Evolutionary conservation across 2,329 filamentous ascomycete species (phyloP), one percentile per base, ranked within the genome.

Genomic region (Mollisiaceae sp.): DNA sequence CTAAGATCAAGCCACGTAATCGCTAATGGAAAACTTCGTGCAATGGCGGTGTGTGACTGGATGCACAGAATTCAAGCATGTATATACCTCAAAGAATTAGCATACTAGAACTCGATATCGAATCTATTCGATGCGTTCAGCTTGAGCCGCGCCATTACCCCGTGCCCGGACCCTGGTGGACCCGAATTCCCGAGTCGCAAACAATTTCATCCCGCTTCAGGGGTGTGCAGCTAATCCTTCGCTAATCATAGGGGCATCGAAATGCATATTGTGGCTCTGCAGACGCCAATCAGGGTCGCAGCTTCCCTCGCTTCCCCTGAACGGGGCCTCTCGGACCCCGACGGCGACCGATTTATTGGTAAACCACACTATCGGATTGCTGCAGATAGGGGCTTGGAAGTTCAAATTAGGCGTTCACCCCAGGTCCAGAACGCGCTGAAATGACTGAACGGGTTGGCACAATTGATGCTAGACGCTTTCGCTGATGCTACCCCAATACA

Each of bases 291-390:
- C 24, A 35, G 22, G 12, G 24, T 27, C 50, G 12, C 18, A 11
- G 8, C 18, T 54, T 27, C 50, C 50, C 27, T 54, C 45, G 45
- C n/a, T 24, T 50, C 45, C 45, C 45, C 45, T 50, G n/a, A 32
- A 32, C 3, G n/a, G n/a, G 45, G 45, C 45, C 4, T 24, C 45
- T 50, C 50, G 50, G 50, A 27, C 50, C 11, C 50, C 50, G 50
- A 18, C 50, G 50, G 24, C 24, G 50, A 35, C 50, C 50, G 24
- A 54, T 11, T 54, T 32, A 12, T 54, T 4, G 50, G 12, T 24
- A 18, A 54, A 14, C 50, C 22, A 54, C 24, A 35, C 50, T 54
- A 54, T 54, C 50, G 50, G 50, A 27, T 32, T n/a, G 50, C 24
- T 54, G 50, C 50, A 54, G 50, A 18, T 35, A 32, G n/a, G 50